Percentiles rank a stretch among this genome's conserved stretches.
phyloP scores from a whole-genome alignment of 306 rosid species.

The Trifolium dubium region DNA sequence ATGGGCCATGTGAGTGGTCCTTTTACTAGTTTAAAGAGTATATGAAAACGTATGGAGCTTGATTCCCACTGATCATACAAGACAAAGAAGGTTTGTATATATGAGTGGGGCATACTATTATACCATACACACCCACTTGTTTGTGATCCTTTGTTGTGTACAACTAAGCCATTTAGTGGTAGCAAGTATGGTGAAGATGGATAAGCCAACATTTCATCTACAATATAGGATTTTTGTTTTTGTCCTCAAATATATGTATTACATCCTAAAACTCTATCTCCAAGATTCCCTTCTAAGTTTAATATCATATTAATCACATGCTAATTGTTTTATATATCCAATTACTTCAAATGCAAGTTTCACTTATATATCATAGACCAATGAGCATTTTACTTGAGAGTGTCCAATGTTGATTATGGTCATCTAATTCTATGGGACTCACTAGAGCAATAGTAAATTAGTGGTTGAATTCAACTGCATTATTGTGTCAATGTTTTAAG shows the following conservation, averaged over 20 bases:
- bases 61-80: slow-evolving; percentile 44
- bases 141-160: slow-evolving; percentile 40
- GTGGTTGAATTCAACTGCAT: no score
- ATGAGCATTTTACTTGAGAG: no score
- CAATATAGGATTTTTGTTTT: slow-evolving; percentile 32
- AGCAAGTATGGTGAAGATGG: slow-evolving; percentile 28
- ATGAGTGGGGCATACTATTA: slow-evolving; percentile 45
- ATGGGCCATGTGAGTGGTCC: slow-evolving; percentile 58
- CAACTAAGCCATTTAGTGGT: slow-evolving; percentile 41
- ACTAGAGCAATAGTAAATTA: no score
- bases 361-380: background rate
- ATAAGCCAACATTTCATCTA: slow-evolving; percentile 43
- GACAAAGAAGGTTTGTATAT: slow-evolving; percentile 44
- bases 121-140: slow-evolving; percentile 39
- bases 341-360: slow-evolving; percentile 17
- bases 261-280: slow-evolving; percentile 35
- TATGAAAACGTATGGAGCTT: slow-evolving; percentile 46
- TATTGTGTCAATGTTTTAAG: no score
- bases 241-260: slow-evolving; percentile 42
- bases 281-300: background rate
- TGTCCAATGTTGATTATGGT: no score
- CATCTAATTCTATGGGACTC: no score
- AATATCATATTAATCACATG: slow-evolving; percentile 33
- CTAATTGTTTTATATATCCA: slow-evolving; percentile 32
- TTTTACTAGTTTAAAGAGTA: slow-evolving; percentile 42